A percentile compares a stretch with the other conserved stretches of the same genome.
phyloP scores from a whole-genome alignment of 73 alveolate species.

The Paramecium caudatum region DNA sequence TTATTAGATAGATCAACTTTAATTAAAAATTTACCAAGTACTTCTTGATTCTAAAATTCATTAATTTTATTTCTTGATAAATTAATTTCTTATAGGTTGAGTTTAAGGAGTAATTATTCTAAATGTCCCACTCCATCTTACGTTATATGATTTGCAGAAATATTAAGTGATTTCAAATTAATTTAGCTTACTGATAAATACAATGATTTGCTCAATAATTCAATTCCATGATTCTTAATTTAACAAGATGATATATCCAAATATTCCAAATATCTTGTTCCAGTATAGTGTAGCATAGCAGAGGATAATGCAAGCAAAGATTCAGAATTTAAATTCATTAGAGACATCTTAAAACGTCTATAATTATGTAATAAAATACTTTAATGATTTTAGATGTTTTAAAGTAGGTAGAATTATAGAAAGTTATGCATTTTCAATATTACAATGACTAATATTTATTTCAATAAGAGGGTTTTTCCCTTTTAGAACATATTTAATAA shows the following conservation, averaged over 20 bases:
- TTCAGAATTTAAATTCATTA: neutral
- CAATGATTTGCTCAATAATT: neutral
- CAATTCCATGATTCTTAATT: neutral
- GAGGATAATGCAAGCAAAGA: neutral
- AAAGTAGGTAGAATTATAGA: conserved; percentile 11
- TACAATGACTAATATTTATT: conserved; percentile 40
- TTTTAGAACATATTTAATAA: conserved; percentile 46
- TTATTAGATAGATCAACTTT: neutral
- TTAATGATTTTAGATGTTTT: neutral
- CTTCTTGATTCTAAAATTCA: neutral
- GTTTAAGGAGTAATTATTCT: neutral
- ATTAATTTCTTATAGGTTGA: conserved; percentile 33
- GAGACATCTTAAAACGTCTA: neutral
- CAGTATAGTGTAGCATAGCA: conserved; percentile 55
- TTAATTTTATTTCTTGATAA: neutral
- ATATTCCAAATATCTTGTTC: conserved; percentile 12
- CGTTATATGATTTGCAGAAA: neutral
- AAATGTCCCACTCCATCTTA: neutral
- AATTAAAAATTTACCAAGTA: neutral
- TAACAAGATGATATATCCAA: conserved; percentile 18
- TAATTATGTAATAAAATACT: neutral
- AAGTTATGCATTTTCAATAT: neutral
- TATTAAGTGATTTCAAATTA: neutral
- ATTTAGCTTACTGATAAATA: conserved; percentile 38
- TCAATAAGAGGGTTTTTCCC: conserved; percentile 41